A percentile compares a stretch with the other conserved stretches of the same genome.
phyloP scores from a whole-genome alignment of 192 early-diverging fungal genomes.

The Backusella tuberculispora region DNA sequence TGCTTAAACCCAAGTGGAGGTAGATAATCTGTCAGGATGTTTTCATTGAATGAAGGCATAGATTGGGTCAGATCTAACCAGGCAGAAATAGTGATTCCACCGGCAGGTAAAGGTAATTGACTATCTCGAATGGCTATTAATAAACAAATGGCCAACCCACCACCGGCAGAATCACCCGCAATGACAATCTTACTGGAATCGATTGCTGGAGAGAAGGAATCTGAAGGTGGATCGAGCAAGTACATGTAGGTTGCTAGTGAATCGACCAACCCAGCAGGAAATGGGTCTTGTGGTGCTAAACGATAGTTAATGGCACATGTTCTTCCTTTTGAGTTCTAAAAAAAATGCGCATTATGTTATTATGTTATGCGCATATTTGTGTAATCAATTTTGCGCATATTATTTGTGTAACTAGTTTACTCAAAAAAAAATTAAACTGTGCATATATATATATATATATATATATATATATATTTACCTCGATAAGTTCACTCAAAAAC shows the following conservation, averaged over 20 bases:
- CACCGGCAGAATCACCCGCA: constrained; percentile 74
- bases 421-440: too few species aligned
- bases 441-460: too few species aligned
- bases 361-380: neutral
- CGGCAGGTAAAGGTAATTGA: constrained; percentile 57
- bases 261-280: constrained; percentile 83
- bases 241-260: constrained; percentile 74
- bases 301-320: constrained; percentile 66
- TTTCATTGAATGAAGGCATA: constrained; percentile 43
- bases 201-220: constrained; percentile 27
- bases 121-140: constrained; percentile 61
- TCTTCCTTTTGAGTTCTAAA: constrained; percentile 24
- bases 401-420: too few species aligned
- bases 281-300: constrained; percentile 80
- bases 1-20: constrained; percentile 51
- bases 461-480: constrained; percentile 36
- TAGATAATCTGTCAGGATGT: constrained; percentile 44
- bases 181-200: constrained; percentile 62
- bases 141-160: constrained; percentile 57
- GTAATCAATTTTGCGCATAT: too few species aligned
- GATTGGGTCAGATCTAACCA: constrained; percentile 63
- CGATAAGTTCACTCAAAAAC: constrained; percentile 51
- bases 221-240: constrained; percentile 54
- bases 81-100: constrained; percentile 59
- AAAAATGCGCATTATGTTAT: constrained; percentile 34